Base-by-base conservation (phyloP, 306 rosid genomes). In the Lagenaria siceraria region DNA sequence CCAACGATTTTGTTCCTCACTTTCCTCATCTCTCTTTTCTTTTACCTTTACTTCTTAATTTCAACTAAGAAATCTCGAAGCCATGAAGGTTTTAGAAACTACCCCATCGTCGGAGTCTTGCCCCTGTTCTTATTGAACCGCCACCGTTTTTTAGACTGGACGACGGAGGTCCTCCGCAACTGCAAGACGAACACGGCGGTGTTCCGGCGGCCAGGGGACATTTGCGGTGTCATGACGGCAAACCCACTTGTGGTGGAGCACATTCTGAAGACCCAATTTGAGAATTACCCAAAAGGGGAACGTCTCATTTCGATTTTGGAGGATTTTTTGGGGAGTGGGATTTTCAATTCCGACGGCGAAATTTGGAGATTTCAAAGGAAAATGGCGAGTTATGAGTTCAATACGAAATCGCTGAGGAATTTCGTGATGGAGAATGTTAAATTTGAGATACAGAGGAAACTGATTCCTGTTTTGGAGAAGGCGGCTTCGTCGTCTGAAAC, bases 231-330 rank as follows among this genome's bases (percentile, higher is more conserved):
- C 78, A 63, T 87, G 6, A 90, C 93, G 0, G 96, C 93, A 7
- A 84, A 89, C 80, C 92, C 97, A 0, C 24, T 49, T 17, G 89
- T 86, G 82, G 93, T 90, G 0, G 88, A 92, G 55, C 84, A 88
- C 85, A 82, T 90, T 66, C 89, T 92, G 15, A 89, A 86, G 48
- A 83, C 92, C 79, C 84, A 84, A 19, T 90, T 92, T 85, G 83
- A 87, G 0, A 92, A 92, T 82, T 90, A 90, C 69, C 92, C 97
- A 0, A 92, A 92, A 77, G 96, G 97, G 1, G 56, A 84, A 0
- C 80, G 81, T 0, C 78, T 92, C 81, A 82, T 42, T 5, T 1
- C 19, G 14, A 77, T 81, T 15, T 84, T 92, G 33, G 63, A 76
- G 29, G 96, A 87, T 48, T 87, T 90, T 64, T 77, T 90, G 43